phyloP scores from a whole-genome alignment of 768 basidiomycete species.

The Cyclocybe aegerita region DNA sequence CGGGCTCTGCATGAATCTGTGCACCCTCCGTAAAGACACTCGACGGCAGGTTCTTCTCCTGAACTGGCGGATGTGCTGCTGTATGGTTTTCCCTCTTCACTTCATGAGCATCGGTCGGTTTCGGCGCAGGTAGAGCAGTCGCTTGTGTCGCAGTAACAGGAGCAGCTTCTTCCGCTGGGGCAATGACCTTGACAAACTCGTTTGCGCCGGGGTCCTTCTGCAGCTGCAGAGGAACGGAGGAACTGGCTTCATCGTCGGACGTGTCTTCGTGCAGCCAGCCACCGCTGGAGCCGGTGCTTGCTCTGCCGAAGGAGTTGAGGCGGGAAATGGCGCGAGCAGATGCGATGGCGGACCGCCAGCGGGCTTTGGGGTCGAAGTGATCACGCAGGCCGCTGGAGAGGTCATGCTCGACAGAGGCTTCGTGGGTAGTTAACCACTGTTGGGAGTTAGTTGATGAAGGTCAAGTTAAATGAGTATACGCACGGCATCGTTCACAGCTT shows the following conservation, averaged over 20 bases:
- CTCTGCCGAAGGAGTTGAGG: slow-evolving; percentile 30
- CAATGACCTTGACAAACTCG: slow-evolving; percentile 39
- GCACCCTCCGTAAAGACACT: slow-evolving; percentile 5
- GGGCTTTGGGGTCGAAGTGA: slow-evolving; percentile 75
- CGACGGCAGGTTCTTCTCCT: background rate
- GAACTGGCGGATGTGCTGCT: background rate
- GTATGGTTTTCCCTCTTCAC: slow-evolving; percentile 5
- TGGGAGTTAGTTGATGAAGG: background rate
- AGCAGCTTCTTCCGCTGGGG: slow-evolving; percentile 19
- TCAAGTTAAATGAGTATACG: slow-evolving; percentile 17
- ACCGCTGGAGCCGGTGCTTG: slow-evolving; percentile 16
- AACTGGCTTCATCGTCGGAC: slow-evolving; percentile 29
- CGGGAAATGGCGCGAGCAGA: slow-evolving; percentile 43
- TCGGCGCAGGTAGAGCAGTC: background rate
- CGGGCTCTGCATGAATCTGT: slow-evolving; percentile 18
- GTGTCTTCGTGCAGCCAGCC: slow-evolving; percentile 24
- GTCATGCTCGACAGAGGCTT: slow-evolving; percentile 71
- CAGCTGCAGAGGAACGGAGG: background rate
- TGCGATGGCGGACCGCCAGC: slow-evolving; percentile 72
- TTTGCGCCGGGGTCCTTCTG: slow-evolving; percentile 33
- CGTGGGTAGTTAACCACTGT: slow-evolving; percentile 75
- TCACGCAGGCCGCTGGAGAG: slow-evolving; percentile 71
- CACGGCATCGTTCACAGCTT: slow-evolving; percentile 71
- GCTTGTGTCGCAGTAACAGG: slow-evolving; percentile 1
- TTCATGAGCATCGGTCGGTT: background rate